Base-by-base conservation (phyloP, 1,284 basidiomycete species). In the Tetrapyrgos nigripes region DNA sequence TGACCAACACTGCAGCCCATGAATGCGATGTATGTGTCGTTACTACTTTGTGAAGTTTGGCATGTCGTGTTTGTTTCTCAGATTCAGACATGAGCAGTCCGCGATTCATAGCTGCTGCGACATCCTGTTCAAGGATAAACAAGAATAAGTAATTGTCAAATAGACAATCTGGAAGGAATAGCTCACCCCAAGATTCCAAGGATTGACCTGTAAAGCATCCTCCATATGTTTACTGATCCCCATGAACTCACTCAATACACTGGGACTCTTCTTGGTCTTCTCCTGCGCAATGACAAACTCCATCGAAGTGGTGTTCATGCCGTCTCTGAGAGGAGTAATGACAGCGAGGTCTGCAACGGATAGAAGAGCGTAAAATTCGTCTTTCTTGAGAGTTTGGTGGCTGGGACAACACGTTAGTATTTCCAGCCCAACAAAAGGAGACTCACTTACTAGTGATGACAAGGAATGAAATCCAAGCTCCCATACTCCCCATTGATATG, bases 231-330 rank as follows among this genome's bases (percentile, higher is more conserved):
- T 90, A 51, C 91, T 92, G 63, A 97, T 98, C 24, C 97, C 97
- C 87, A 98, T 98, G 72, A 99, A 99, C 77, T 99, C 97, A 70
- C 92, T 95, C 47, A 99, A 80, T 57, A 99, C 92, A 55, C 97
- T 85, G 0, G 92, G 95, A 55, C 91, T 93, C 76, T 88, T 89
- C 72, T 88, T 87, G 49, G 87, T 92, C 64, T 82, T 84, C 66
- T 92, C 85, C 77, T 99, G 97, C 55, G 95, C 53, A 48, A 55
- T 55, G 19, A 53, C 51, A 76, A 94, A 98, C 77, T 98, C 97
- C 96, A 98, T 98, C 50, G 88, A 91, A 0, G 96, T 98, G 9
- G 97, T 98, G 82, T 99, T 98, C 97, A 99, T 98, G 9, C 97
- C 97, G 70, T 99, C 97, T 28, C 97, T 88, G 6, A 98, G 84